Conservation (phyloP, 331 rosid species). For the Ulmus americana region DNA sequence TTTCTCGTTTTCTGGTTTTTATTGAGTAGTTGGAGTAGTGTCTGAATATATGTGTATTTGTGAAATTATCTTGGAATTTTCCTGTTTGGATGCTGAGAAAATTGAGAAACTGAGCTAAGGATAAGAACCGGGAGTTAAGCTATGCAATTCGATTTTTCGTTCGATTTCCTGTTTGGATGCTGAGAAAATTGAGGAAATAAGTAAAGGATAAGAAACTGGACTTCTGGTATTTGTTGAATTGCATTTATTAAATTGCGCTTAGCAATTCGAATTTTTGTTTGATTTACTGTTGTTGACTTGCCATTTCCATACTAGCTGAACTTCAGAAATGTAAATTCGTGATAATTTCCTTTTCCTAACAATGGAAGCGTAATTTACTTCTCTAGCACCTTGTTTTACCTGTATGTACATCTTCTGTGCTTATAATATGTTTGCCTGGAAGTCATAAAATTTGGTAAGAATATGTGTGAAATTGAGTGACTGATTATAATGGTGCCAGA, state of each 20-base stretch:
- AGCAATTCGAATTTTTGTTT: not conserved
- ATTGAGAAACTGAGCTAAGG: not conserved
- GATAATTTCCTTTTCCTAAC: too few relatives aligned
- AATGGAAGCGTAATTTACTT: too few relatives aligned
- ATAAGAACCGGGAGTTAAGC: not conserved
- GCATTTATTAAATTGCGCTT: not conserved
- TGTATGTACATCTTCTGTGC: not conserved
- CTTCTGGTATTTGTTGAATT: not conserved
- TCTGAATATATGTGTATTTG: not conserved
- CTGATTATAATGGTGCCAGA: not conserved
- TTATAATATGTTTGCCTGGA: not conserved
- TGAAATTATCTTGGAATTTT: not conserved
- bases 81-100: slow-evolving; percentile 23
- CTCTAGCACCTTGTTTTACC: not conserved
- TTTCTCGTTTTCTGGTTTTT: not conserved
- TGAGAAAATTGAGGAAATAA: too few relatives aligned
- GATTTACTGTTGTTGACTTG: not conserved
- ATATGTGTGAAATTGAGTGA: slow-evolving; percentile 1
- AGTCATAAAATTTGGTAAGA: not conserved
- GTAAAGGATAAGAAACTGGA: not conserved
- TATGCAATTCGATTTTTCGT: not conserved
- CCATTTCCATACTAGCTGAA: not conserved
- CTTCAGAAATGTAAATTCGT: not conserved
- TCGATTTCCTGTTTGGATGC: not conserved
- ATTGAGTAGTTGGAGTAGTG: not conserved